Percentiles rank a stretch among this genome's conserved stretches.
Conservation (phyloP, 73 alveolate species). For the Symbiodinium natans region DNA sequence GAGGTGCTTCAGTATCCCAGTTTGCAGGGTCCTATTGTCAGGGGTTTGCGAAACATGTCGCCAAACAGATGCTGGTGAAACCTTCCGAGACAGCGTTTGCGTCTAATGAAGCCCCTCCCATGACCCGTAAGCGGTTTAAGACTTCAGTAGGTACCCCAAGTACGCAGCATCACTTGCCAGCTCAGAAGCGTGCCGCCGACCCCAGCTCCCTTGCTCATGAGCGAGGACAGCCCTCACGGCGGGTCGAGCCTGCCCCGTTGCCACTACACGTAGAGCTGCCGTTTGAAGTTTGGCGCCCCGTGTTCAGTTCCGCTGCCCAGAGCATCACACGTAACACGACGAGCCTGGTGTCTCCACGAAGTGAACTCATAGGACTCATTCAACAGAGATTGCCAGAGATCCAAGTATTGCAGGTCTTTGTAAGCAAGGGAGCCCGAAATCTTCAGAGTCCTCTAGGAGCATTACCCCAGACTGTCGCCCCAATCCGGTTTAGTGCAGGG, state of each 20-base stretch:
- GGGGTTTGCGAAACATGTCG: background rate
- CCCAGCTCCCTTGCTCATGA: too few species aligned
- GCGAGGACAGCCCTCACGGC: too few species aligned
- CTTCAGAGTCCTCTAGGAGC: background rate
- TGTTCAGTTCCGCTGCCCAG: background rate
- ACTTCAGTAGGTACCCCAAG: background rate
- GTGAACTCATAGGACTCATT: background rate
- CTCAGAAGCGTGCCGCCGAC: too few species aligned
- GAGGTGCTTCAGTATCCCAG: background rate
- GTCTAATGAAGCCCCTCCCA: background rate
- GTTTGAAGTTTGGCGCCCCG: background rate
- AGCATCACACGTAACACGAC: background rate
- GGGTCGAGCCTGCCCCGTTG: too few species aligned
- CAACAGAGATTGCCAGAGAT: background rate
- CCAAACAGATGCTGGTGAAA: too few species aligned
- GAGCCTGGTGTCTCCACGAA: background rate
- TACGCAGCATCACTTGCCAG: too few species aligned
- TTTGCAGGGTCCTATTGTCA: background rate
- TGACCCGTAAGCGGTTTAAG: background rate
- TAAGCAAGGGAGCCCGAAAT: background rate
- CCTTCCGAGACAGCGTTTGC: background rate
- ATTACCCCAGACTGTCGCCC: background rate
- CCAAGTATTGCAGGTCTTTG: background rate
- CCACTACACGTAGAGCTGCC: background rate
- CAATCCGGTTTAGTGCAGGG: background rate